Conservation (phyloP, 768 basidiomycete genomes). For the Kwoniella dendrophila region DNA sequence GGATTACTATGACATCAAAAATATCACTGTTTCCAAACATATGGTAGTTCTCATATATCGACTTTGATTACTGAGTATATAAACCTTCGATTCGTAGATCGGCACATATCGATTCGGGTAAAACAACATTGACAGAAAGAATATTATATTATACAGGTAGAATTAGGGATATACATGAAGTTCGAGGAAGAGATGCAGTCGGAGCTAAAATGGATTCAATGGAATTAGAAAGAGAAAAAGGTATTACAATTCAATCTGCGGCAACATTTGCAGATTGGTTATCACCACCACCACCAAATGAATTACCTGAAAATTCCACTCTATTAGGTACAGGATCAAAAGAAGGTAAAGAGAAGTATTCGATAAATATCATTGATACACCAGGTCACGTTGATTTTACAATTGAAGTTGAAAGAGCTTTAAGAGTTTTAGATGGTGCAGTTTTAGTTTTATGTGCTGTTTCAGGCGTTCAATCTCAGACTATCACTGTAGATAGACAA, state of each 20-base stretch:
- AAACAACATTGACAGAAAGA: conserved; percentile 96
- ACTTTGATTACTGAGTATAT: background rate
- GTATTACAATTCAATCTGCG: conserved; percentile 98
- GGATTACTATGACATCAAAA: too few relatives aligned
- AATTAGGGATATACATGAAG: conserved; percentile 95
- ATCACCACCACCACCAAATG: conserved; percentile 61
- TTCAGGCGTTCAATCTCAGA: conserved; percentile 95
- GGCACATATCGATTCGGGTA: conserved; percentile 71
- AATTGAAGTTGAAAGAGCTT: conserved; percentile 95
- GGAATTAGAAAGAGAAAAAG: conserved; percentile 98
- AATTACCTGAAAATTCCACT: conserved; percentile 32
- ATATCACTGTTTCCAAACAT: too few relatives aligned
- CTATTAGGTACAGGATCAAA: conserved; percentile 15
- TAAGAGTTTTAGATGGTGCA: conserved; percentile 94
- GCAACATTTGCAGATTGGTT: conserved; percentile 99
- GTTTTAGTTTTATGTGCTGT: conserved; percentile 96
- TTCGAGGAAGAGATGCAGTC: conserved; percentile 88
- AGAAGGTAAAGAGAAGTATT: conserved; percentile 73
- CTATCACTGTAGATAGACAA: conserved; percentile 97
- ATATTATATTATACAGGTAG: conserved; percentile 93
- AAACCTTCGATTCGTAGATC: conserved; percentile 30
- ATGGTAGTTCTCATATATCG: too few relatives aligned
- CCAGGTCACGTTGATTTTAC: conserved; percentile 99
- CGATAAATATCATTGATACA: conserved; percentile 97
- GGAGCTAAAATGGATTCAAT: conserved; percentile 99